Evolutionary conservation across 345 rosid species (phyloP).

Genomic region (Brassica incana): DNA sequence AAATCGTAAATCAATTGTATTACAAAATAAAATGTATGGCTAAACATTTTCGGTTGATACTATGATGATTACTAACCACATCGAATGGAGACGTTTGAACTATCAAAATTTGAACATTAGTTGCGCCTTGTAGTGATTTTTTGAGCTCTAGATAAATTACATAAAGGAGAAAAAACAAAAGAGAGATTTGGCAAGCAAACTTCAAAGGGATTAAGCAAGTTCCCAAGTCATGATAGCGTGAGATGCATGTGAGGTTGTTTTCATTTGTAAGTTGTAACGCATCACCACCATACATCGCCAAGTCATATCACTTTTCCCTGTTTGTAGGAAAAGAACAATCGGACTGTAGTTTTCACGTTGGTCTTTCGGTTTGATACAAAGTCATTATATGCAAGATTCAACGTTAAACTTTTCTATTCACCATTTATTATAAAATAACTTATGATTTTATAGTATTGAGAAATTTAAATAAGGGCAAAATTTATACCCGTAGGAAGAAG

Average conservation of each 20-base stretch:
- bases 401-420: too few relatives aligned
- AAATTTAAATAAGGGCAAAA: too few relatives aligned
- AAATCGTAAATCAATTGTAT: neutral
- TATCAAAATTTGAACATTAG: neutral
- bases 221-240: constrained; percentile 19
- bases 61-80: neutral
- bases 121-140: neutral
- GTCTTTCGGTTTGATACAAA: constrained; percentile 1
- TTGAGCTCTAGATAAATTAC: too few relatives aligned
- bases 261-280: constrained; percentile 23
- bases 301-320: neutral
- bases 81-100: neutral
- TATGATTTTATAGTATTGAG: too few relatives aligned
- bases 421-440: too few relatives aligned
- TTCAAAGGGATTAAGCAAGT: constrained; percentile 6
- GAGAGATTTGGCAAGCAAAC: neutral
- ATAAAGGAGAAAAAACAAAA: neutral
- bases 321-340: neutral
- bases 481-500: too few relatives aligned
- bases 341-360: neutral
- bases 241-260: constrained; percentile 22
- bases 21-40: neutral
- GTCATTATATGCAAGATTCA: neutral
- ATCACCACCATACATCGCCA: constrained; percentile 22
- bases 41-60: neutral